These are phyloP conservation scores for Sanghuangporus weigelae DNA, from an alignment of 1,284 basidiomycete species.

Conservation along the genomic window DNA sequence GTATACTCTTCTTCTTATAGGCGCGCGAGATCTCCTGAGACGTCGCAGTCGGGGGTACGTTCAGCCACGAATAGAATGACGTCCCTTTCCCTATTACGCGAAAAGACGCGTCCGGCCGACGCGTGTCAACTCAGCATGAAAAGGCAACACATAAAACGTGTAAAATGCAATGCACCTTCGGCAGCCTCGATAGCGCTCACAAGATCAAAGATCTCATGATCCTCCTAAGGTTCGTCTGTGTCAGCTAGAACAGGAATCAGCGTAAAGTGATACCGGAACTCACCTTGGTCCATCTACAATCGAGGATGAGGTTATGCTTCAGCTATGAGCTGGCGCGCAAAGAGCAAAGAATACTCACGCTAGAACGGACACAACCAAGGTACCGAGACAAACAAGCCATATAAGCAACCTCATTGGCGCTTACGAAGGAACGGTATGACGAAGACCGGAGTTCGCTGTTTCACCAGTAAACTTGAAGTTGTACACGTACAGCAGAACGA, in stretches of 20 bases:
- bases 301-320: not conserved
- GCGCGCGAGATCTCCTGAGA: conserved; percentile 77
- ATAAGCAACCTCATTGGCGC: conserved; percentile 2
- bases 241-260: not conserved
- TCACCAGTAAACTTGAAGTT: not conserved
- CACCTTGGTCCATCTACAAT: conserved; percentile 64
- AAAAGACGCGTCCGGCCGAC: conserved; percentile 1
- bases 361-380: not conserved
- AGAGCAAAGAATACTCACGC: not conserved
- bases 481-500: not conserved
- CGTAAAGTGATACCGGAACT: conserved; percentile 15
- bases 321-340: not conserved
- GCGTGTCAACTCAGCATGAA: not conserved
- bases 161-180: conserved; percentile 52
- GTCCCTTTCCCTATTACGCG: conserved; percentile 64
- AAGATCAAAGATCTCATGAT: conserved; percentile 96
- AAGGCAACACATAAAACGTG: not conserved
- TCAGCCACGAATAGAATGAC: conserved; percentile 86
- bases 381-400: not conserved
- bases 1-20: conserved; percentile 84
- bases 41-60: conserved; percentile 64
- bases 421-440: not conserved
- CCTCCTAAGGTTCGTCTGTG: conserved; percentile 49
- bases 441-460: not conserved
- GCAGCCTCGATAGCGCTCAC: conserved; percentile 76